These are phyloP conservation scores for Psilocybe azurescens DNA, from an alignment of 768 basidiomycete genomes.

Conservation along the genomic window DNA sequence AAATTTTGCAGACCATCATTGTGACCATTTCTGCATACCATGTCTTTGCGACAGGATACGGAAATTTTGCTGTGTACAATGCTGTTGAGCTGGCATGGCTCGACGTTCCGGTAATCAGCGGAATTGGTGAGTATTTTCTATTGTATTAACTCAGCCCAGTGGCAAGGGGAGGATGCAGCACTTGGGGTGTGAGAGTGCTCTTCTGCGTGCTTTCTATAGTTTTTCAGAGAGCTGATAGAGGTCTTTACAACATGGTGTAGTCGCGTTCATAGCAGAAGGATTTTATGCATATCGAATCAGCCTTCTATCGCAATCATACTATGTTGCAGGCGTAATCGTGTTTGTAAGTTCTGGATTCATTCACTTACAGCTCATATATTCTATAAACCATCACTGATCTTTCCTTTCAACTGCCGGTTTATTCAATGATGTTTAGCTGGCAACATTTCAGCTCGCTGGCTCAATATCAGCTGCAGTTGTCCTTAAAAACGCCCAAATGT, in stretches of 20 bases:
- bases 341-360: background rate
- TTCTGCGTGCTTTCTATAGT: too few relatives aligned
- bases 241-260: background rate
- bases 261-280: conserved; percentile 11
- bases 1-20: conserved; percentile 14
- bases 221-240: background rate
- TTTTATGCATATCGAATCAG: conserved; percentile 14
- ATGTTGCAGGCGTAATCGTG: conserved; percentile 1
- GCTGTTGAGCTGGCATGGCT: conserved; percentile 12
- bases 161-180: too few relatives aligned
- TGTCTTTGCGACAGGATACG: conserved; percentile 14
- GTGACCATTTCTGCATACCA: conserved; percentile 10
- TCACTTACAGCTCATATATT: background rate
- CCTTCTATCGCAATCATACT: conserved; percentile 8
- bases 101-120: conserved; percentile 10
- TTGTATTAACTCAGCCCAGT: background rate
- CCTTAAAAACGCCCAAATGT: conserved; percentile 3
- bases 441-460: conserved; percentile 10
- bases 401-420: background rate
- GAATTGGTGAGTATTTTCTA: conserved; percentile 5
- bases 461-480: conserved; percentile 10
- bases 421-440: background rate
- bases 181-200: too few relatives aligned
- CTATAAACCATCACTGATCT: background rate
- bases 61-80: conserved; percentile 9